Conservation (phyloP, 1,139 yeast species). For the Yamadazyma sp. region DNA sequence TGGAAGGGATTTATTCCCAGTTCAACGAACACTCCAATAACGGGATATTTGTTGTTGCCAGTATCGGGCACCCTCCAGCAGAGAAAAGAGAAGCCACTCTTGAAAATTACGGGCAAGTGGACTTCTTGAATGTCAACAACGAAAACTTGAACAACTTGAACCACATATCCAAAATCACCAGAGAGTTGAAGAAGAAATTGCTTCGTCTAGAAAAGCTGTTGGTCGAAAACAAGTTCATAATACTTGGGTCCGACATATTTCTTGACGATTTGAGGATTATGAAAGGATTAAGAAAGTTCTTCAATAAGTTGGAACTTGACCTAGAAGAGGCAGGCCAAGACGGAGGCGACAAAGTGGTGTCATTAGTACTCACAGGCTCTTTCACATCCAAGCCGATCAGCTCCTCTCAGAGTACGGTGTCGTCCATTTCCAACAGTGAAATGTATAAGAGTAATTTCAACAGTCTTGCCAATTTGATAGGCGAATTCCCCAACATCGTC, state of each 20-base stretch:
- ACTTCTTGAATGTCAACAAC: constrained; percentile 65
- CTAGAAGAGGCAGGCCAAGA: constrained; percentile 31
- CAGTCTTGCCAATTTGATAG: constrained; percentile 57
- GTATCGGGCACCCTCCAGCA: constrained; percentile 85
- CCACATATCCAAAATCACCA: constrained; percentile 54
- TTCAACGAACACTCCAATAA: constrained; percentile 48
- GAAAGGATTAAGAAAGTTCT: constrained; percentile 62
- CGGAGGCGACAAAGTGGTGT: constrained; percentile 53
- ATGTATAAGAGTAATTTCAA: constrained; percentile 75
- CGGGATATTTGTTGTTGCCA: constrained; percentile 67
- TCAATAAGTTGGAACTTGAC: constrained; percentile 47
- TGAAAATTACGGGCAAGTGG: constrained; percentile 76
- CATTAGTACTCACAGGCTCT: constrained; percentile 52
- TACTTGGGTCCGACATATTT: constrained; percentile 73
- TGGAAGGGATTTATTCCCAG: constrained; percentile 81
- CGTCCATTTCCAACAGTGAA: constrained; percentile 46
- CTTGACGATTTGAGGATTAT: constrained; percentile 60
- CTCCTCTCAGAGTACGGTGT: constrained; percentile 40
- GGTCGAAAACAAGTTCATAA: constrained; percentile 55
- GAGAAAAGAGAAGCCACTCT: constrained; percentile 68
- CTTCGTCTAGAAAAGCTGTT: constrained; percentile 56
- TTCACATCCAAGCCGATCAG: constrained; percentile 67
- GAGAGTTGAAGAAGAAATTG: constrained; percentile 55
- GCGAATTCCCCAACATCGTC: constrained; percentile 33
- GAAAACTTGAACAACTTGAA: constrained; percentile 18